Base-by-base conservation (phyloP, 306 rosid species). In the Albizia julibrissin region DNA sequence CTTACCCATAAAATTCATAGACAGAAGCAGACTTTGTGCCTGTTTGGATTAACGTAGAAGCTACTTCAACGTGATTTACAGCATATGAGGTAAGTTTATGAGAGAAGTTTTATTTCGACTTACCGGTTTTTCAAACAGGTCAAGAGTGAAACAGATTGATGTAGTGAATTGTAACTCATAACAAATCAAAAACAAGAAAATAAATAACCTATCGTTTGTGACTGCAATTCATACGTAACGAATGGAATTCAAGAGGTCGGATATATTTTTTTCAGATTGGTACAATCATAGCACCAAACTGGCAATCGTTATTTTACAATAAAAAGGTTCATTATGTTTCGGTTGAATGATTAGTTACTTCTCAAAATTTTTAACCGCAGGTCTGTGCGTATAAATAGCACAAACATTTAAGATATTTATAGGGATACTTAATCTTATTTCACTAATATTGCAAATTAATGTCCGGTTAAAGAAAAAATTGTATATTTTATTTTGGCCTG, bases 271-370 rank as follows among this genome's bases (percentile, higher is more conserved):
- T 62, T 43, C 13, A 18, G 22, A 78, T 66, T 44, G 46, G 47
- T 18, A 18, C 10, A 39, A 43, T 75, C 56, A 39, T 66, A 19
- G 49, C 49, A 39, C n/a, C 8, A 37, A 46, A 66, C 34, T 75
- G 26, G 21, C 47, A 74, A 37, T 31, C 22, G 70, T 31, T 66
- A 43, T 44, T 56, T 44, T 56, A 22, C 74, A 59, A n/a, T 58
- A 40, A 82, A 14, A 15, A 15, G 37, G 42, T 77, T 19, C 62
- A 77, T 65, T 29, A 58, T 18, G 44, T 44, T 62, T 65, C 49
- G 24, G 66, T 78, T 78, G 68, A 78, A 47, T 44, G 47, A 26
- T 10, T 8, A 6, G 64, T 65, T 78, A 49, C 47, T 67, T 24
- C 24, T 61, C n/a, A 77, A 34, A 29, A 39, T 7, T 69, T 40